Evolutionary conservation across 2,329 filamentous ascomycete species (phyloP).

Genomic region (Penicillium thymicola): DNA sequence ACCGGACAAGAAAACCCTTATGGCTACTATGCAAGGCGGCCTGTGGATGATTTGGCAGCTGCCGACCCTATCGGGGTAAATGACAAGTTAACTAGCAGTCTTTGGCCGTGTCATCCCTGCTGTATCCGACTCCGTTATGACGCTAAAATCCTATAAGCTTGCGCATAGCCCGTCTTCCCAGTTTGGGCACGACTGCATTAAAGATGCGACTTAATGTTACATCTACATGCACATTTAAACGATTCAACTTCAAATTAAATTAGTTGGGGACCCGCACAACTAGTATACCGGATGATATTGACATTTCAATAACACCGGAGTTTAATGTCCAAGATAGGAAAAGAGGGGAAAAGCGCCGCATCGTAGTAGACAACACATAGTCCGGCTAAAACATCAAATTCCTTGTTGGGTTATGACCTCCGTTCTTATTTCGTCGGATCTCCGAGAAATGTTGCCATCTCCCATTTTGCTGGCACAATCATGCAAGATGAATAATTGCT

Average conservation of each 20-base stretch:
- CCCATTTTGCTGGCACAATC: neutral
- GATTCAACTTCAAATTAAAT: neutral
- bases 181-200: conserved; percentile 1
- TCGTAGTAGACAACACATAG: neutral
- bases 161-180: neutral
- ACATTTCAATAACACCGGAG: neutral
- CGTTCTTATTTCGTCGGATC: neutral
- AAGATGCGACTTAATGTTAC: conserved; percentile 2
- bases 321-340: neutral
- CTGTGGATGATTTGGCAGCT: too few species aligned
- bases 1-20: too few species aligned
- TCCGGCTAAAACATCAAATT: neutral
- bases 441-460: neutral
- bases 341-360: conserved; percentile 1
- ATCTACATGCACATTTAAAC: neutral
- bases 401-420: neutral
- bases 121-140: neutral
- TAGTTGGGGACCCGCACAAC: neutral
- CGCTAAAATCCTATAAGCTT: neutral
- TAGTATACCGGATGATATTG: neutral
- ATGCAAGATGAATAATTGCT: neutral
- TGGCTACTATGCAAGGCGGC: too few species aligned
- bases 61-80: neutral
- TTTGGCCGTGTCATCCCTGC: neutral
- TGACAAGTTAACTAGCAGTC: neutral